Base-by-base conservation (phyloP, 2,329 filamentous ascomycete genomes). In the Epicoccum nigrum region DNA sequence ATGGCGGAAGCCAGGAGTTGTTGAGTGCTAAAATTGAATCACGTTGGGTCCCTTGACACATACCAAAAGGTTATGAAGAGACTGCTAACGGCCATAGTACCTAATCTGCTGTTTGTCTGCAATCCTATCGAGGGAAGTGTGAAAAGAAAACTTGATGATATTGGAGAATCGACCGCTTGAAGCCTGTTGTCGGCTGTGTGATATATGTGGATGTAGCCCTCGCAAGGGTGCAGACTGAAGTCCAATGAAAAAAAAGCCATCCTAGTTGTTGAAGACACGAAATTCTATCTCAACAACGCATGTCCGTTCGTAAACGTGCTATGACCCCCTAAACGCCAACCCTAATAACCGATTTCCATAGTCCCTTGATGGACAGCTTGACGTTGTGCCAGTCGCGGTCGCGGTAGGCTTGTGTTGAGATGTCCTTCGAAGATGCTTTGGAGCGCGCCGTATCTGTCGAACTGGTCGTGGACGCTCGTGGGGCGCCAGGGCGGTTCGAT, bases 321-420 rank as follows among this genome's bases (percentile, higher is more conserved):
- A 59, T 60, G 59, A 59, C 47, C 55, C 56, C 54, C 56, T 71
- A 60, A 71, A 69, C 66, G 67, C 68, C 66, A 64, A 58, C 45
- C 65, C 45, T 44, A 35, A 45, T 50, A 43, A 70, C 60, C 48
- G 68, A 67, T 59, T 62, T 65, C 66, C 68, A 70, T 20, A 72
- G 45, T 43, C 63, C 62, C 59, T 63, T 70, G 41, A 67, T 51
- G 41, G 66, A 68, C 33, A 57, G 45, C 61, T 64, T 71, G 53
- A 69, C 56, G 44, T 62, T 60, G 43, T 65, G 60, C 64, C 69
- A 70, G 51, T 69, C 65, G 59, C 65, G 63, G 44, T 57, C 59
- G 49, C 68, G 69, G 56, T 65, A 65, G 53, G 55, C 41, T 19
- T 59, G 60, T 8, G 60, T 56, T 45, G 55, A 45, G 27, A 45